Base-by-base conservation (phyloP, 2,329 filamentous ascomycete genomes). In the Parastagonospora nodorum region DNA sequence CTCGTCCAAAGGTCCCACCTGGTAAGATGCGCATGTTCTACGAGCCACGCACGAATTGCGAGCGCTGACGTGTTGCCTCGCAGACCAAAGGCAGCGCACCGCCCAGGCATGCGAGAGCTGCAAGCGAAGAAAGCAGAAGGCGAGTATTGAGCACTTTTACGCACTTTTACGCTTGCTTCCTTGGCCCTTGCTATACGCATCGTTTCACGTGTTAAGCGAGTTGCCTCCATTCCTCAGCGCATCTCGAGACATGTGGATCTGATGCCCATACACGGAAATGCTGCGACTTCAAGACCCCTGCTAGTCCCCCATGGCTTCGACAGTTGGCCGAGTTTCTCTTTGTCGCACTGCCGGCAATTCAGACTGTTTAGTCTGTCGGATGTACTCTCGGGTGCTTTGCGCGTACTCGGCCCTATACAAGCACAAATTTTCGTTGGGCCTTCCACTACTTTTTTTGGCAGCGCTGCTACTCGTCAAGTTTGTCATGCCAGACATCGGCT, bases 81-180 rank as follows among this genome's bases (percentile, higher is more conserved):
- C 80, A 59, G 82, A 86, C 57, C 83, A 85, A 69, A 80, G 85
- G 57, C 82, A 84, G 72, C 81, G 85, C 61, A 87, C 81, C 44
- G 82, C 82, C 24, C 81, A 84, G 60, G 85, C 85, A 35, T 88
- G 85, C 68, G 82, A 86, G 57, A 82, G 77, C 55, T 88, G 85
- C 75, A 87, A 86, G 72, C 78, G 80, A 52, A 80, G 85, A 55
- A 88, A 88, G 69, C 85, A 88, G 74, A 88, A 87, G 78, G 85
- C 85, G 66, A 77, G 80, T 61, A 29, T 27, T 30, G 36, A 9
- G 11, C 35, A 31, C 40, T 33, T 46, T 6, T 42, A 32, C 42
- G 11, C 35, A 31, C 40, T 33, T 46, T 6, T 42, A 32, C 42
- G 38, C 36, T 54, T 24, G 5, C 19, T 24, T 24, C 19, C 19